Evolutionary conservation across 495 filamentous ascomycete genomes (phyloP), one percentile per base, ranked within the genome.

Genomic region (Aspergillus sclerotiicarbonarius): DNA sequence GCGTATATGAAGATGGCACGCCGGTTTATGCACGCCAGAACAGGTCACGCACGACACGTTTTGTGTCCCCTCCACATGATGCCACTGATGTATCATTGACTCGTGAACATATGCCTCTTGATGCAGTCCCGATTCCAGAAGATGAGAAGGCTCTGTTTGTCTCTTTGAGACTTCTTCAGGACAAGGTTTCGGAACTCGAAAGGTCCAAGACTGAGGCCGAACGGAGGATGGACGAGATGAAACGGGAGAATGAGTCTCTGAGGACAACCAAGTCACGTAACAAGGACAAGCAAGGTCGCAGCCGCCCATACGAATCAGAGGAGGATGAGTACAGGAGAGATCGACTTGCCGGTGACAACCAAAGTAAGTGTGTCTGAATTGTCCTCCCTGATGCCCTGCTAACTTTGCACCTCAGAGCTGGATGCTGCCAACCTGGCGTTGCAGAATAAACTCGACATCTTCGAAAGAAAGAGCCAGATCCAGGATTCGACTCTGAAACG

Each of bases 61-160:
- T 87, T 60, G 69, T 79, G 5, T 78, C 80, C n/a, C 75, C 70
- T 12, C 76, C 60, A 29, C 69, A 68, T 55, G 76, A 77, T 66
- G 61, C 41, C 43, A 71, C 64, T 32, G 79, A 78, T 31, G 62
- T 65, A 46, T 77, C 64, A 31, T 48, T 73, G 7, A 70, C 72
- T 19, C 75, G 73, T 18, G 73, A 75, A 30, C 78, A 82, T 55
- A 62, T 79, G 13, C 76, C 74, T n/a, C 70, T 88, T 30, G 82
- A 88, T 33, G 80, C 83, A 19, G 75, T 89, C n/a, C 81, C 84
- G 0, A 77, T 90, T 45, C 86, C 86, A 10, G 79, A 82, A 31
- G 86, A 91, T 53, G 86, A 89, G 60, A 85, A 88, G 59, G 85
- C 84, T 29, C 73, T 90, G 45, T 83, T 87, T 59, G 80, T 86